Percentiles rank a stretch among this genome's conserved stretches.
phyloP scores from a whole-genome alignment of 2,329 filamentous ascomycete species.

The Aspergillus fumigatiaffinis region DNA sequence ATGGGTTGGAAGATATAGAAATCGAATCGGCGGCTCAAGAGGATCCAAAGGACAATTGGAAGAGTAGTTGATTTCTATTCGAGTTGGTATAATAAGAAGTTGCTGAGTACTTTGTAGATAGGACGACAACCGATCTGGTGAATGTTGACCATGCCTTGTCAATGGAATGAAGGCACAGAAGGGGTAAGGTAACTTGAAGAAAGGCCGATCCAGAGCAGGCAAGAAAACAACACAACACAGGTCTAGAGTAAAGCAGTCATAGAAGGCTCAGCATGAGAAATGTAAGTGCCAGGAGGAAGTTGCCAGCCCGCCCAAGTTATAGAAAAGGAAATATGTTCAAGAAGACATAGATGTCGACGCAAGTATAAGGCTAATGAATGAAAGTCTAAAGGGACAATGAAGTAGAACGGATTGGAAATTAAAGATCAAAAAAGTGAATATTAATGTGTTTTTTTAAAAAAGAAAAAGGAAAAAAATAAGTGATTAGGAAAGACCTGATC shows the following conservation, averaged over 20 bases:
- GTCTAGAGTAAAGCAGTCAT: constrained; percentile 1
- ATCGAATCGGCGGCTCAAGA: not conserved
- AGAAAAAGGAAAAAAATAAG: constrained; percentile 15
- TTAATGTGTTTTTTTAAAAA: not conserved
- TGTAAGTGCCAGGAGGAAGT: constrained; percentile 1
- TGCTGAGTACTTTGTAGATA: constrained; percentile 11
- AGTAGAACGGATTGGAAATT: constrained; percentile 16
- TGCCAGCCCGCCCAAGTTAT: constrained; percentile 19
- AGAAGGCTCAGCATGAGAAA: not conserved
- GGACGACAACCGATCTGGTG: constrained; percentile 21
- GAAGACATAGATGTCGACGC: not conserved
- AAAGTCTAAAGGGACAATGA: constrained; percentile 34
- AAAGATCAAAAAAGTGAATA: not conserved
- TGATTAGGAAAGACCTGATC: not conserved
- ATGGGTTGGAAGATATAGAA: not conserved
- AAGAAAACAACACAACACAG: constrained; percentile 17
- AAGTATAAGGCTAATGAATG: constrained; percentile 1
- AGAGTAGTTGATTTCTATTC: not conserved
- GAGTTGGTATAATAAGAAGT: constrained; percentile 9
- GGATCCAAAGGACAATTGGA: not conserved
- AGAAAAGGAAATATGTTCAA: constrained; percentile 10
- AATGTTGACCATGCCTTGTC: constrained; percentile 24
- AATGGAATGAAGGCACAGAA: constrained; percentile 32
- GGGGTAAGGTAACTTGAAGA: constrained; percentile 38
- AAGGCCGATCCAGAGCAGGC: constrained; percentile 54